Percentiles rank a stretch among this genome's conserved stretches.
phyloP scores from a whole-genome alignment of 768 basidiomycete species.

The Sistotremastrum suecicum region DNA sequence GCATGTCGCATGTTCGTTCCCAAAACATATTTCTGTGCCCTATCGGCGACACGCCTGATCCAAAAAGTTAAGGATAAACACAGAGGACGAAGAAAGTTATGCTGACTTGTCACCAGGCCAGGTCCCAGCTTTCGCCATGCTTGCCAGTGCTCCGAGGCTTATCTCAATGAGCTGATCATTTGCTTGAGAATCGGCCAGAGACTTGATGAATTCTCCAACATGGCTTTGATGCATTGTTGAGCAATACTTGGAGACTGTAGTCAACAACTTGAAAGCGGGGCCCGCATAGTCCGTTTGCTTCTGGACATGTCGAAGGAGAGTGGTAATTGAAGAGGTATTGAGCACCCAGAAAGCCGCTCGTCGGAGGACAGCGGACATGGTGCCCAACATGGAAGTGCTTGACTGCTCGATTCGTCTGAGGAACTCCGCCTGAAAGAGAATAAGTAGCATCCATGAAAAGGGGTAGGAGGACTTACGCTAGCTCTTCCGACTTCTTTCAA shows the following conservation, averaged over 20 bases:
- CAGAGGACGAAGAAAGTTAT: background rate
- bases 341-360: constrained; percentile 57
- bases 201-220: constrained; percentile 60
- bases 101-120: constrained; percentile 56
- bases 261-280: constrained; percentile 39
- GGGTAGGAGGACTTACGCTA: constrained; percentile 30
- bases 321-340: constrained; percentile 77
- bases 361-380: constrained; percentile 59
- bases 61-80: background rate
- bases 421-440: constrained; percentile 52
- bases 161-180: constrained; percentile 39
- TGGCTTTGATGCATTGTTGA: constrained; percentile 64
- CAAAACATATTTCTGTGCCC: constrained; percentile 42
- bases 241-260: constrained; percentile 57
- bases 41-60: constrained; percentile 50
- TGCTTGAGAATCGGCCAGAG: constrained; percentile 52
- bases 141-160: constrained; percentile 64
- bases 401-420: constrained; percentile 61
- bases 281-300: constrained; percentile 27
- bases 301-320: constrained; percentile 55
- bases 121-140: constrained; percentile 38
- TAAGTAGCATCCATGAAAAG: background rate
- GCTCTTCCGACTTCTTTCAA: constrained; percentile 69
- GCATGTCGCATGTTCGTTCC: constrained; percentile 52
- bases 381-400: constrained; percentile 41